phyloP scores from a whole-genome alignment of 1,284 basidiomycete species.

The Cutaneotrichosporon cutaneum region DNA sequence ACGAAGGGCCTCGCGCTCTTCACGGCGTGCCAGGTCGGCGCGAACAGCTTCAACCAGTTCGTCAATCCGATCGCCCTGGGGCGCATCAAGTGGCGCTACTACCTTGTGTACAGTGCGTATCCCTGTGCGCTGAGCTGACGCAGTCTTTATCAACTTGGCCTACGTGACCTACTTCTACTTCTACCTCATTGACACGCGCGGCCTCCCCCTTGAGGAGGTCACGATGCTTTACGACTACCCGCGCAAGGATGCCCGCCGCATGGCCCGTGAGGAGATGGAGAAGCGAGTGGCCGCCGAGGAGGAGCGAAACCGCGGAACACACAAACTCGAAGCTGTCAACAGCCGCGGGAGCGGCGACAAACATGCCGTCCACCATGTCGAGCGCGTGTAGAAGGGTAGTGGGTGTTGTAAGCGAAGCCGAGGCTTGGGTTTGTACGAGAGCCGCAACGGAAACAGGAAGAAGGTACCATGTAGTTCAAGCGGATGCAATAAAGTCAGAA shows the following conservation, averaged over 20 bases:
- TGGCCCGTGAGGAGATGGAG: conserved; percentile 18
- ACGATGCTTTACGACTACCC: conserved; percentile 32
- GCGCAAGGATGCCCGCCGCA: conserved; percentile 21
- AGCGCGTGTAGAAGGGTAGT: too few relatives aligned
- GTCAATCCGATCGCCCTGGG: conserved; percentile 19
- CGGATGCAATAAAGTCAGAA: too few relatives aligned
- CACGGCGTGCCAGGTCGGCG: conserved; percentile 14
- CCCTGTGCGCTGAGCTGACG: conserved; percentile 10
- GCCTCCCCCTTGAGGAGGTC: conserved; percentile 39
- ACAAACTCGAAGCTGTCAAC: conserved; percentile 1
- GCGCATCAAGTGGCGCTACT: conserved; percentile 9
- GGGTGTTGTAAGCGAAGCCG: neutral
- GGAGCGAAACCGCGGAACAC: conserved; percentile 4
- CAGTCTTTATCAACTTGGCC: conserved; percentile 29
- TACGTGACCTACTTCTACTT: conserved; percentile 34
- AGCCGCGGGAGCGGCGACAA: neutral
- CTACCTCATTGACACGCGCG: conserved; percentile 43
- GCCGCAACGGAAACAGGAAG: too few relatives aligned
- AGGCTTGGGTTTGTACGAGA: too few relatives aligned
- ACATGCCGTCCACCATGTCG: neutral
- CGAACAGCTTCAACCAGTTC: conserved; percentile 14
- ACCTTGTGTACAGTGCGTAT: too few relatives aligned
- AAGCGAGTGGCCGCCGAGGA: conserved; percentile 14
- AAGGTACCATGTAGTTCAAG: too few relatives aligned
- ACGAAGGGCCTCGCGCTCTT: conserved; percentile 34